These are phyloP conservation scores for Venturia pyrina DNA, from an alignment of 2,329 filamentous ascomycete genomes.

Conservation along the genomic window DNA sequence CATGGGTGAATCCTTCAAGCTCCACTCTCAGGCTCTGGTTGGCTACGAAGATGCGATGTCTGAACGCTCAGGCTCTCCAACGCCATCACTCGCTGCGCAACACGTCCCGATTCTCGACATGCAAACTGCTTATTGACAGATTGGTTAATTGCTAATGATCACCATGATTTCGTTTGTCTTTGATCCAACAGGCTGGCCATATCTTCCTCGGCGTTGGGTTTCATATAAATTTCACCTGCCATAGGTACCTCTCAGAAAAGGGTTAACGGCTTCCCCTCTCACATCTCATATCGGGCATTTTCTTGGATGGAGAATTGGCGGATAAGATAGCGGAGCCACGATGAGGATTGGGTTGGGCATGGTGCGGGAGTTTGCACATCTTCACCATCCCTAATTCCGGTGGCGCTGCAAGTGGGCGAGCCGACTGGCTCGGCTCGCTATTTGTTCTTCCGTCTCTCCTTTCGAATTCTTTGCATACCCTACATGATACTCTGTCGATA, in stretches of 20 bases:
- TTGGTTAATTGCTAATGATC: constrained; percentile 1
- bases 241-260: not conserved
- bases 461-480: not conserved
- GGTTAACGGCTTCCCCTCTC: not conserved
- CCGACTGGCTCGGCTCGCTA: constrained; percentile 8
- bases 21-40: constrained; percentile 87
- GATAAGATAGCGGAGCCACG: not conserved
- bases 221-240: not conserved
- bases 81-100: constrained; percentile 31
- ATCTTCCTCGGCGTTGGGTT: not conserved
- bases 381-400: not conserved
- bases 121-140: constrained; percentile 31
- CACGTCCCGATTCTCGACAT: constrained; percentile 32
- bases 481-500: not conserved
- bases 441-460: not conserved
- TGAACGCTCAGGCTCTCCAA: constrained; percentile 32
- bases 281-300: not conserved
- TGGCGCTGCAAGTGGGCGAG: not conserved
- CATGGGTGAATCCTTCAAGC: constrained; percentile 96
- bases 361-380: not conserved
- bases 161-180: not conserved
- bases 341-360: not conserved
- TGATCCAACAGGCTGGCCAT: not conserved
- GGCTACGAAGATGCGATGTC: constrained; percentile 79
- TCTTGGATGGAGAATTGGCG: not conserved